Base-by-base conservation (phyloP, 2,329 filamentous ascomycete genomes). In the Ophiostoma novo-ulmi region DNA sequence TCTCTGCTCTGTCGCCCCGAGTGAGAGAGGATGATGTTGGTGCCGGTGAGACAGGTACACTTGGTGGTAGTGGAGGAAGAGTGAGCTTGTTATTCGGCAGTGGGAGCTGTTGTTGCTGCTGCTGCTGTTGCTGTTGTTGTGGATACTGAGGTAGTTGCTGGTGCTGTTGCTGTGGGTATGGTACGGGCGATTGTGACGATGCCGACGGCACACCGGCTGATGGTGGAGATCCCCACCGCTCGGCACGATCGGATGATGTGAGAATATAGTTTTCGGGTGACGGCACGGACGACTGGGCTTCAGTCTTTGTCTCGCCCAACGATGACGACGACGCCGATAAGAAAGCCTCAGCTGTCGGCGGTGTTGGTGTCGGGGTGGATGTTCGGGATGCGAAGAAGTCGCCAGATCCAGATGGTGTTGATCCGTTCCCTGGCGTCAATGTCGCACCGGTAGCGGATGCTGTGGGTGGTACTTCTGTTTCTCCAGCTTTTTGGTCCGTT, bases 221-320 rank as follows among this genome's bases (percentile, higher is more conserved):
- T 36, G 69, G 36, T 35, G 69, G 64, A 20, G 69, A 67, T 35
- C 22, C 63, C 63, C 69, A 38, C 31, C 64, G 69, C 17, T 67
- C 63, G 26, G 26, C 61, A 36, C 36, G 36, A 44, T 70, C 58
- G 41, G 65, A 13, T 38, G 58, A 41, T 7, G 39, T 22, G 10
- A 41, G 11, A 26, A 22, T 44, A 78, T 65, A 39, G 36, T 39
- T 22, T 17, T 65, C 63, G 63, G 63, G 63, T 13, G 63, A 39
- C 20, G 35, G 63, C 63, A 65, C 41, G 36, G 58, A 63, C 58
- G 26, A 35, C 14, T 63, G 26, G 26, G 14, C 22, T 17, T 63
- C 58, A 13, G 26, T 35, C 26, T 63, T 63, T 17, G 58, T 63
- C 4, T 63, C 58, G 26, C 6, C 22, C 11, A 8, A 31, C 22